Conservation (phyloP, 768 basidiomycete genomes). For the Hortiboletus campestris region DNA sequence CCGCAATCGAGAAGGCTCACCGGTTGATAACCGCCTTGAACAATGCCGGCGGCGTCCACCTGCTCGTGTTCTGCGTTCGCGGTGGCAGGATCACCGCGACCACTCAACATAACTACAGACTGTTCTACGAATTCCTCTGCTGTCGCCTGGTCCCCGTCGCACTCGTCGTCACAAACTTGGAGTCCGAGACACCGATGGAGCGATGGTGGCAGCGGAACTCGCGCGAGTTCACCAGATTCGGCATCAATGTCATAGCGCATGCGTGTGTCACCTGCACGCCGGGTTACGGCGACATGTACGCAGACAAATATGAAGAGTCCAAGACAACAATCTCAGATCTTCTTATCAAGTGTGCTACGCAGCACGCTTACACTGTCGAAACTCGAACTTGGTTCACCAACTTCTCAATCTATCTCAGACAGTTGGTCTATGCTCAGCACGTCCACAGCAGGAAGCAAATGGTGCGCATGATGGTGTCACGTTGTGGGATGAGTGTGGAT, state of each 20-base stretch:
- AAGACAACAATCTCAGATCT: constrained; percentile 25
- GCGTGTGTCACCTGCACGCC: constrained; percentile 34
- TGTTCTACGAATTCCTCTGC: constrained; percentile 41
- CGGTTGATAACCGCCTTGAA: constrained; percentile 31
- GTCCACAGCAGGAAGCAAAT: constrained; percentile 24
- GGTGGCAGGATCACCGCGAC: constrained; percentile 37
- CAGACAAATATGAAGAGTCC: constrained; percentile 38
- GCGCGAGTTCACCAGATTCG: constrained; percentile 20
- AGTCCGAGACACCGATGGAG: constrained; percentile 34
- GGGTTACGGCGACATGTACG: constrained; percentile 31
- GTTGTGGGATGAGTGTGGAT: constrained; percentile 24
- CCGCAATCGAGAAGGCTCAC: constrained; percentile 31
- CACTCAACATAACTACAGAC: constrained; percentile 35
- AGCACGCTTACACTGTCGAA: constrained; percentile 19
- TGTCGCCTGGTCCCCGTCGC: constrained; percentile 37
- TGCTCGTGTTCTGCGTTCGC: constrained; percentile 39
- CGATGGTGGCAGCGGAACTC: constrained; percentile 34
- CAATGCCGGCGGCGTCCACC: constrained; percentile 32
- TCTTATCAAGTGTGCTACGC: constrained; percentile 21
- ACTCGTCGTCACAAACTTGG: constrained; percentile 41
- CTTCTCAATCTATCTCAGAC: constrained; percentile 25
- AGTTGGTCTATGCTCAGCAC: constrained; percentile 21
- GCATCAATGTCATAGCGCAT: constrained; percentile 24
- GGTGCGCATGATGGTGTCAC: constrained; percentile 22
- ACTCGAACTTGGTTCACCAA: constrained; percentile 25